A percentile compares a stretch with the other conserved stretches of the same genome.
phyloP scores from a whole-genome alignment of 2,329 filamentous ascomycete species.

The Calonectria multiphialidica region DNA sequence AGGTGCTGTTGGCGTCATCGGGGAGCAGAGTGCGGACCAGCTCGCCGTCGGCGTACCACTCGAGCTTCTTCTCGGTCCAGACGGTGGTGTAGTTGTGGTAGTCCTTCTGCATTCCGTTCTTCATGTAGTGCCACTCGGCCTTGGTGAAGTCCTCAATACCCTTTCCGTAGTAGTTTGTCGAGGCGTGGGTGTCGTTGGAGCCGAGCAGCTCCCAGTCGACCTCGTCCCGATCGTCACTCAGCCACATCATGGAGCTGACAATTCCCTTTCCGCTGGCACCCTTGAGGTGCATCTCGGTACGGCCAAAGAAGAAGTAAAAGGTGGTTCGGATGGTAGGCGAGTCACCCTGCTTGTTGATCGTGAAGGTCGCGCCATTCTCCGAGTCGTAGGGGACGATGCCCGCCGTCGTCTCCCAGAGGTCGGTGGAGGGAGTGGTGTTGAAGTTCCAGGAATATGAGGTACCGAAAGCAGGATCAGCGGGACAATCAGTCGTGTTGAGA shows the following conservation, averaged over 20 bases:
- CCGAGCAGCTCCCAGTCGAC: conserved; percentile 90
- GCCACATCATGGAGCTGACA: conserved; percentile 84
- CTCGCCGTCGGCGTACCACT: conserved; percentile 78
- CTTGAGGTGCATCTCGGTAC: conserved; percentile 82
- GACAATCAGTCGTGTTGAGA: conserved; percentile 15
- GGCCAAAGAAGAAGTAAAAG: conserved; percentile 90
- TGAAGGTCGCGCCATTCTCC: conserved; percentile 77
- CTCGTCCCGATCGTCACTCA: conserved; percentile 88
- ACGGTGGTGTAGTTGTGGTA: conserved; percentile 83
- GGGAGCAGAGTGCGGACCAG: conserved; percentile 74
- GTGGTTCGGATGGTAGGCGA: conserved; percentile 83
- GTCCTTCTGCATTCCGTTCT: conserved; percentile 67
- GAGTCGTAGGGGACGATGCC: conserved; percentile 73
- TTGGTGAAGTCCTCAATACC: conserved; percentile 74
- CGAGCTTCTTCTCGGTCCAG: conserved; percentile 76
- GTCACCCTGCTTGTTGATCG: conserved; percentile 76
- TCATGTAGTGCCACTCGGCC: conserved; percentile 68
- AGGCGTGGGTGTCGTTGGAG: conserved; percentile 69
- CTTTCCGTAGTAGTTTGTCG: conserved; percentile 86
- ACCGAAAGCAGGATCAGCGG: conserved; percentile 74
- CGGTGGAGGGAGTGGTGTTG: conserved; percentile 69
- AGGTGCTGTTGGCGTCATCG: conserved; percentile 70
- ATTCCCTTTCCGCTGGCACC: conserved; percentile 81
- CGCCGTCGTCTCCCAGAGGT: conserved; percentile 77
- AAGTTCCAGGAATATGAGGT: conserved; percentile 73